Base-by-base conservation (phyloP, 176 grass and related monocot species). In the Saccharum officinarum region DNA sequence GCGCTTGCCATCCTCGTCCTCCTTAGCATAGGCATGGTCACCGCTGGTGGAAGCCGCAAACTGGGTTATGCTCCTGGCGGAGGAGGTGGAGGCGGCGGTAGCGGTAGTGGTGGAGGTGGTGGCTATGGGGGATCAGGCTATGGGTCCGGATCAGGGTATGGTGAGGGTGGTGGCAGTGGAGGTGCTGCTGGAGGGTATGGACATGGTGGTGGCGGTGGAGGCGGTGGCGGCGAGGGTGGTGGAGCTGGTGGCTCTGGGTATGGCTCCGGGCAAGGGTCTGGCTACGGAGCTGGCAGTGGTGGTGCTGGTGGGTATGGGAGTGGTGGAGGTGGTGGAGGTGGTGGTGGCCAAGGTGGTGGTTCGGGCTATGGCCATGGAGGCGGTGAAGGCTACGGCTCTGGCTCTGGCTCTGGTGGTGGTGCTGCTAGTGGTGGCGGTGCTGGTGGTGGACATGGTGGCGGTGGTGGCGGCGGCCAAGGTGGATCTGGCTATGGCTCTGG, bases 1-100 rank as follows among this genome's bases (percentile, higher is more conserved):
- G 78, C 72, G 7, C 42, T 86, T 82, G 72, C 66, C 72, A 55
- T 90, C 79, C 78, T 90, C 70, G 83, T 90, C 6, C 88, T 90
- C 54, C 54, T 90, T 77, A 82, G 78, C 66, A 15, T 86, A 82
- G 83, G 78, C 42, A 86, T 81, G 83, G 67, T 25, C 34, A 52
- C 84, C 4, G 44, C 72, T 22, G 55, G 64, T 77, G 72, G 65
- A 22, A 41, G 26, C 52, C 88, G 80, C 9, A 38, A 82, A 23
- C 44, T 90, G 1, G 78, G 88, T 10, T 86, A 86, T 13, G 83
- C 72, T 0, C 78, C 83, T 0, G 64, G 77, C 0, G 82, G 82
- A 55, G 82, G 88, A 14, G 83, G 87, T 0, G 78, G 83, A 0
- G 88, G 78, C 0, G 78, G 83, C 0, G 83, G 88, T 0, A 25